Base-by-base conservation (phyloP, 805 yeast genomes). In the Lachancea kluyveri region DNA sequence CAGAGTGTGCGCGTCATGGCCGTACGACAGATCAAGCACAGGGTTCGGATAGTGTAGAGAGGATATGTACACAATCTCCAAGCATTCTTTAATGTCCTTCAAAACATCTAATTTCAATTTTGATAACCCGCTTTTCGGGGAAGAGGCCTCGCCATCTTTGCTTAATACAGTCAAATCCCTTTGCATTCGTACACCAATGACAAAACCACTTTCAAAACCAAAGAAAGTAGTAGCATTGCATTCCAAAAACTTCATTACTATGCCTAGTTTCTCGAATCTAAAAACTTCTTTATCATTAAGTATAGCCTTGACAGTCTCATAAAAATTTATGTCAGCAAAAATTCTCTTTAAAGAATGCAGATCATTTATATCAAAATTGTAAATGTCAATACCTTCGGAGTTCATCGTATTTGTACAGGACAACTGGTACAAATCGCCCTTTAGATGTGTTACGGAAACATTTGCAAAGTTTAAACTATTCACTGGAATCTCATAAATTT, bases 401-500 rank as follows among this genome's bases (percentile, higher is more conserved):
- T 52, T 42, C 30, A 41, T 43, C 3, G 62, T 55, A 34, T 55
- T 52, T 21, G 53, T 50, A 30, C 60, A 51, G 24, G 42, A 30
- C 25, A 57, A 33, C 5, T 46, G 41, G 26, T 40, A 48, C 8
- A 11, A 7, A 6, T 28, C 31, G 5, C 22, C 19, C 10, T 21
- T 13, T 4, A 35, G 7, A 8, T 35, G 30, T 15, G 33, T 33
- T 2, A 54, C 25, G 4, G 39, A 27, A 19, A 52, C 46, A 31
- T 57, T 55, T 0, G 60, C 52, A 37, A 57, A 57, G 29, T 53
- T 57, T 22, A 55, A 30, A 2, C 60, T 57, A 33, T 57, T 57
- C 4, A 57, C 47, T 6, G 57, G 57, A 23, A 52, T 48, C 19
- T 45, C 48, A 35, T 48, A 50, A 7, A 41, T 26, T 26, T 31